Evolutionary conservation across 352 stramenopile genomes (phyloP), one percentile per base, ranked within the genome.

Genomic region (Pythium aphanidermatum): DNA sequence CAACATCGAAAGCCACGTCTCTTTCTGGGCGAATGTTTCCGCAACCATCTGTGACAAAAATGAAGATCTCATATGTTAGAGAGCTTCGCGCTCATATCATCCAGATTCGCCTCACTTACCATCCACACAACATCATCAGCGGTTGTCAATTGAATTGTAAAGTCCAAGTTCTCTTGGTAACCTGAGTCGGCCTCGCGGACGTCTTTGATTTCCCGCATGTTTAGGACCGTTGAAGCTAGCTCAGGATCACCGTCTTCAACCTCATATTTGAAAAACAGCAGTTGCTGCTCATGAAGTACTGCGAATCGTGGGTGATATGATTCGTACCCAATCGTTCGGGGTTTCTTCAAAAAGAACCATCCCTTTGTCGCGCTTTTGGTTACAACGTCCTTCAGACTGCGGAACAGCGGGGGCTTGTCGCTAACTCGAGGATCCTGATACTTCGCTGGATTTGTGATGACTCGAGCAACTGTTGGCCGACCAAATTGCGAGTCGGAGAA

Each of bases 201-300:
- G 36, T 92, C 80, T 38, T 89, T 88, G 34, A 92, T 78, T 19
- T 66, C 68, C 2, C 79, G 70, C 26, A 94, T 56, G 53, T 92
- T 76, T 14, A 94, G 48, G 42, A 74, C 66, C 11, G 67, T 85
- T 5, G 77, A 69, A 51, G 76, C 49, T 70, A 55, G 27, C 58
- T 86, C 48, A 11, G 45, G 30, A 24, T 86, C 75, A 35, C 80
- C 74, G 23, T 84, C 70, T 3, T 85, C 61, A 25, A 90, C 75
- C 48, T 95, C 78, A 46, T 95, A 92, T 56, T 95, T 95, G 63
- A 92, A 92, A 5, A 92, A 61, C 42, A 91, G 56, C 1, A 95
- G 55, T 29, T 82, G 59, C 20, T 90, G 66, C 34, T 92, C 78
- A 25, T 79, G 72, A 4, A 95, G 61, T 38, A 95, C 79, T n/a